These are phyloP conservation scores for Fusarium sp. DNA, from an alignment of 2,329 filamentous ascomycete species.

Conservation along the genomic window DNA sequence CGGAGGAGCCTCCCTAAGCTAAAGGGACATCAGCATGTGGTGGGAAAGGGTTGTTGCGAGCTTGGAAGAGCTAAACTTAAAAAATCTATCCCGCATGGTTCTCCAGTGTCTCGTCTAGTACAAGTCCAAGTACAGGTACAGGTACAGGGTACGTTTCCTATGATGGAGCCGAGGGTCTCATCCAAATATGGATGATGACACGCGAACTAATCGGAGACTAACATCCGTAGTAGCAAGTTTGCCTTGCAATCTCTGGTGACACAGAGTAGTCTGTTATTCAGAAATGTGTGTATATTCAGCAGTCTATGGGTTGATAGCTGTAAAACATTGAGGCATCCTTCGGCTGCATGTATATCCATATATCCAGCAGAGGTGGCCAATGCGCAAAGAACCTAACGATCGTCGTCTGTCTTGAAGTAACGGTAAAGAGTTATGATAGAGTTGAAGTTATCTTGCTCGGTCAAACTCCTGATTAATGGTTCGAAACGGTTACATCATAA, in stretches of 20 bases:
- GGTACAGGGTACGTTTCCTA: not conserved
- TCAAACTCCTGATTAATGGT: not conserved
- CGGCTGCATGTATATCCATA: not conserved
- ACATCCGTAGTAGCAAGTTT: not conserved
- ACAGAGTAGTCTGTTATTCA: not conserved
- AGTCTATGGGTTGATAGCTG: not conserved
- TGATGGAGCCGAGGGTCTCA: not conserved
- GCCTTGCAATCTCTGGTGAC: not conserved
- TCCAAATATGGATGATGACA: not conserved
- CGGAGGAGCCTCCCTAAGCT: slow-evolving; percentile 1
- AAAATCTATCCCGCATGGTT: slow-evolving; percentile 5
- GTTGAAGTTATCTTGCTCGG: not conserved
- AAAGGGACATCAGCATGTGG: slow-evolving; percentile 5
- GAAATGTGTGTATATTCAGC: too few species aligned
- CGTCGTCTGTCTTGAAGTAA: not conserved
- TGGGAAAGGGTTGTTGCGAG: slow-evolving; percentile 31
- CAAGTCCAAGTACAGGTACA: not conserved
- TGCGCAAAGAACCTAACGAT: not conserved
- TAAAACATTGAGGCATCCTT: not conserved
- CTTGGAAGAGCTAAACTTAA: slow-evolving; percentile 26
- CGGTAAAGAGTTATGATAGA: not conserved
- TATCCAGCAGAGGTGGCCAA: not conserved
- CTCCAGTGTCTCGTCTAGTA: slow-evolving; percentile 5
- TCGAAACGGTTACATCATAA: not conserved
- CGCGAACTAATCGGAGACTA: not conserved